Evolutionary conservation across 2,329 filamentous ascomycete genomes (phyloP).

Genomic region (Penicillium sp.): DNA sequence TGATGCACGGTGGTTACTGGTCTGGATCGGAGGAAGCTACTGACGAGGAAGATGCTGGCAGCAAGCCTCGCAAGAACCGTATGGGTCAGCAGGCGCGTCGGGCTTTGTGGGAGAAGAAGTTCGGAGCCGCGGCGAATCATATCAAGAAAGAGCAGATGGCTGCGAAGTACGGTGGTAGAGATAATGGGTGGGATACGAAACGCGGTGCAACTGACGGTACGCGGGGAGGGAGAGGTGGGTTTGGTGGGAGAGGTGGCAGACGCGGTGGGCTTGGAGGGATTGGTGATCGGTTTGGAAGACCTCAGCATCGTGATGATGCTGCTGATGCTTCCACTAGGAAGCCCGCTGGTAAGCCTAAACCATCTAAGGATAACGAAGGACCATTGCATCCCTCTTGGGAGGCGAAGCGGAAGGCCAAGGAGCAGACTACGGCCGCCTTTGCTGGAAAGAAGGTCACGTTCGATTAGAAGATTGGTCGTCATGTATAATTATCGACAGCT

Average conservation of each 20-base stretch:
- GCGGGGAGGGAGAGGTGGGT: slow-evolving; percentile 18
- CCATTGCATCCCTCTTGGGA: slow-evolving; percentile 63
- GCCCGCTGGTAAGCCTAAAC: slow-evolving; percentile 16
- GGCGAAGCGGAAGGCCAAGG: slow-evolving; percentile 58
- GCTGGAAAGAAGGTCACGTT: slow-evolving; percentile 61
- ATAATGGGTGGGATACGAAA: slow-evolving; percentile 57
- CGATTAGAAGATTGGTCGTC: slow-evolving; percentile 44
- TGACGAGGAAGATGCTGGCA: slow-evolving; percentile 35
- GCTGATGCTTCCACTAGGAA: slow-evolving; percentile 18
- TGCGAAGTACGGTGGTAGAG: slow-evolving; percentile 36
- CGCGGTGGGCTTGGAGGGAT: slow-evolving; percentile 18
- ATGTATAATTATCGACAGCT: slow-evolving; percentile 6
- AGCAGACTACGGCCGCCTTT: slow-evolving; percentile 49
- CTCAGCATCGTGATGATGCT: slow-evolving; percentile 10
- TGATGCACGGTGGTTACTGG: slow-evolving; percentile 59
- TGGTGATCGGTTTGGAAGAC: slow-evolving; percentile 12
- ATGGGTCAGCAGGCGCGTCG: slow-evolving; percentile 61
- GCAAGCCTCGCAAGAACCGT: slow-evolving; percentile 55
- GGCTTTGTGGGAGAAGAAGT: slow-evolving; percentile 61
- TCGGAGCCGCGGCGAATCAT: slow-evolving; percentile 56
- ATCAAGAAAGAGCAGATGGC: slow-evolving; percentile 44
- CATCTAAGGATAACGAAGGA: slow-evolving; percentile 48
- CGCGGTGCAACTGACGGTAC: slow-evolving; percentile 49
- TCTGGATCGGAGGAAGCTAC: slow-evolving; percentile 59
- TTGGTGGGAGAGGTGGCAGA: slow-evolving; percentile 25